These are phyloP conservation scores for Claviceps arundinis DNA, from an alignment of 2,329 filamentous ascomycete genomes.

Conservation along the genomic window DNA sequence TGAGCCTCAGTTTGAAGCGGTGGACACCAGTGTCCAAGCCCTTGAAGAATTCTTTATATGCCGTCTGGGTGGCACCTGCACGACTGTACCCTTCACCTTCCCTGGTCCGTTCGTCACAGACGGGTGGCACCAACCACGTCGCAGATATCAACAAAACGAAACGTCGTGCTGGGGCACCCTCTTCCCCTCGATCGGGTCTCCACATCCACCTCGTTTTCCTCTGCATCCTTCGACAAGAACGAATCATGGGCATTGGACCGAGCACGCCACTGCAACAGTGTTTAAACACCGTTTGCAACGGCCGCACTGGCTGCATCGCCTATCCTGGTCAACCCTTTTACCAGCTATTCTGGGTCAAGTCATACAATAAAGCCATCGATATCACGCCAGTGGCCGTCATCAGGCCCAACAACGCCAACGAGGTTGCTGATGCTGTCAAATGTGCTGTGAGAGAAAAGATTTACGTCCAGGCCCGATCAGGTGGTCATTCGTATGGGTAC, in stretches of 20 bases:
- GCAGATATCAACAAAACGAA: not conserved
- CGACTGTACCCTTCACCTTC: not conserved
- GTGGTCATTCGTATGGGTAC: constrained; percentile 51
- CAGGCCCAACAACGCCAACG: constrained; percentile 35
- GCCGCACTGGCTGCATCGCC: constrained; percentile 31
- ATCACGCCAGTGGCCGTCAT: constrained; percentile 43
- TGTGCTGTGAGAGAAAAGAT: constrained; percentile 37
- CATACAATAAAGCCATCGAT: constrained; percentile 37
- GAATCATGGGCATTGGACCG: constrained; percentile 28
- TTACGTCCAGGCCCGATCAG: constrained; percentile 48
- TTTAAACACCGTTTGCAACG: constrained; percentile 32
- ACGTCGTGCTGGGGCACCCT: not conserved
- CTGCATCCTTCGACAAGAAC: not conserved
- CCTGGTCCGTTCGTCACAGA: not conserved
- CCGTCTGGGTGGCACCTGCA: not conserved
- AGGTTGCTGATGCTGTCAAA: constrained; percentile 43
- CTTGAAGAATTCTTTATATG: not conserved
- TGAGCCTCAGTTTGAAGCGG: too few species aligned
- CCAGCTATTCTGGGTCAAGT: constrained; percentile 34
- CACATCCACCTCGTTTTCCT: not conserved
- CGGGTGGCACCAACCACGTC: not conserved
- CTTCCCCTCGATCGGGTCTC: not conserved
- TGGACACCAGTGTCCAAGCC: not conserved
- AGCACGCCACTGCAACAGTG: constrained; percentile 30
- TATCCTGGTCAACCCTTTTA: constrained; percentile 31